Conservation (phyloP, 2,329 filamentous ascomycete species). For the Fusarium bactridioides region DNA sequence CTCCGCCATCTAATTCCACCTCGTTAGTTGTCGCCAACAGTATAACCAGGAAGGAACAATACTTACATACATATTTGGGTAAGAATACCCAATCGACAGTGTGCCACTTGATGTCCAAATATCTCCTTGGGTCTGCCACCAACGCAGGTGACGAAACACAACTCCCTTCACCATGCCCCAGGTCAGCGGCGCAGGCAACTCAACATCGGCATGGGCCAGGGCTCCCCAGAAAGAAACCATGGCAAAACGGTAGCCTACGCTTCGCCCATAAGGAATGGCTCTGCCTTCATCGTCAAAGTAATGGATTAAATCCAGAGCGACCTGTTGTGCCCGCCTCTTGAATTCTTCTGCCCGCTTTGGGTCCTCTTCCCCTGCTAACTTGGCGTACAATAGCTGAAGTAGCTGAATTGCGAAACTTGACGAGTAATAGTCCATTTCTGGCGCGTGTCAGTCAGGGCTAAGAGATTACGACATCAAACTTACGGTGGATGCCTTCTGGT, state of each 20-base stretch:
- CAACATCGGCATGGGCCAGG: slow-evolving; percentile 77
- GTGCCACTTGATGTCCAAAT: slow-evolving; percentile 81
- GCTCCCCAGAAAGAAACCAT: slow-evolving; percentile 88
- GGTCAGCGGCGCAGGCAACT: slow-evolving; percentile 73
- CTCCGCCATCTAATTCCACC: slow-evolving; percentile 67
- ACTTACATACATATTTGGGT: slow-evolving; percentile 76
- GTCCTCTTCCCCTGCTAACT: slow-evolving; percentile 73
- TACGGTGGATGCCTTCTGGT: slow-evolving; percentile 75
- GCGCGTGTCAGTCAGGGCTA: slow-evolving; percentile 1
- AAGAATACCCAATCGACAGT: slow-evolving; percentile 78
- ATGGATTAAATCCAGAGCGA: slow-evolving; percentile 75
- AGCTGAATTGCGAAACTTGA: slow-evolving; percentile 85
- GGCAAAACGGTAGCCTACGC: slow-evolving; percentile 82
- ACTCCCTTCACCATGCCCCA: slow-evolving; percentile 85
- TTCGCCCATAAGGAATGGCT: slow-evolving; percentile 79
- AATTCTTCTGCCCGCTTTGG: slow-evolving; percentile 73
- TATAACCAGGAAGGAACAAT: background rate
- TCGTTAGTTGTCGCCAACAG: slow-evolving; percentile 21
- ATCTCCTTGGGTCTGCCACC: slow-evolving; percentile 79
- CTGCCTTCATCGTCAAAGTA: slow-evolving; percentile 78
- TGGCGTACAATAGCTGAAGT: slow-evolving; percentile 78
- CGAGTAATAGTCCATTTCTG: slow-evolving; percentile 85
- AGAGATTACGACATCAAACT: slow-evolving; percentile 25
- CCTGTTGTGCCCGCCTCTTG: slow-evolving; percentile 70
- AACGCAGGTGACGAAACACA: slow-evolving; percentile 75